These are phyloP conservation scores for Euphorbia peplus DNA, from an alignment of 345 rosid species.

Conservation along the genomic window DNA sequence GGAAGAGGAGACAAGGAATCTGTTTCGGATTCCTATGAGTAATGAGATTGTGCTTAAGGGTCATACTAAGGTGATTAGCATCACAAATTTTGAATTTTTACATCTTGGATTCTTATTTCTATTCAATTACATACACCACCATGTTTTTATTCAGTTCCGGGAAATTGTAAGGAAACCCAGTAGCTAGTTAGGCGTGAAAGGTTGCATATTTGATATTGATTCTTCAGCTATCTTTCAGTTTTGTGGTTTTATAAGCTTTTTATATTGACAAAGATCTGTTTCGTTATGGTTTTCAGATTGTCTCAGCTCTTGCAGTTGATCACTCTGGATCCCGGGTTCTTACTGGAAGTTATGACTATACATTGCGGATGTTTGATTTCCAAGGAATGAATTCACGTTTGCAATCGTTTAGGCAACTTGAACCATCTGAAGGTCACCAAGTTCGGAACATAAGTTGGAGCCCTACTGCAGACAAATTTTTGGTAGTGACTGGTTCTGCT, in stretches of 20 bases:
- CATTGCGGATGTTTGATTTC: constrained; percentile 87
- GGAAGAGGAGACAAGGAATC: constrained; percentile 46
- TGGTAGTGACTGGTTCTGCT: constrained; percentile 93
- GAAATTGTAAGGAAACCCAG: not conserved
- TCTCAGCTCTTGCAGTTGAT: constrained; percentile 82
- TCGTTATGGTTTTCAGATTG: constrained; percentile 45
- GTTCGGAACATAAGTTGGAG: constrained; percentile 96
- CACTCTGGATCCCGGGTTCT: constrained; percentile 92
- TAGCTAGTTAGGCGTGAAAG: not conserved
- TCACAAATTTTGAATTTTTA: not conserved
- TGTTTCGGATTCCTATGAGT: constrained; percentile 60
- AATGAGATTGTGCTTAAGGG: constrained; percentile 94
- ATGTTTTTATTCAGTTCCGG: not conserved
- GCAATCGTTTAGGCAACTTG: constrained; percentile 87
- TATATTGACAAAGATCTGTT: not conserved
- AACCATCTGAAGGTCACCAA: constrained; percentile 94
- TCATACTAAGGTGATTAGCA: constrained; percentile 67
- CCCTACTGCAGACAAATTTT: constrained; percentile 77
- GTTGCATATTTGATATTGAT: not conserved
- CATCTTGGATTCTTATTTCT: not conserved
- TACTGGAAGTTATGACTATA: constrained; percentile 89
- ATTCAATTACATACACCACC: too few species aligned
- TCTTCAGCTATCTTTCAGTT: not conserved
- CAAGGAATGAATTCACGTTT: constrained; percentile 95
- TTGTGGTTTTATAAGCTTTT: not conserved